Conservation (phyloP, 2,329 filamentous ascomycete genomes). For the Curvularia sp. region DNA sequence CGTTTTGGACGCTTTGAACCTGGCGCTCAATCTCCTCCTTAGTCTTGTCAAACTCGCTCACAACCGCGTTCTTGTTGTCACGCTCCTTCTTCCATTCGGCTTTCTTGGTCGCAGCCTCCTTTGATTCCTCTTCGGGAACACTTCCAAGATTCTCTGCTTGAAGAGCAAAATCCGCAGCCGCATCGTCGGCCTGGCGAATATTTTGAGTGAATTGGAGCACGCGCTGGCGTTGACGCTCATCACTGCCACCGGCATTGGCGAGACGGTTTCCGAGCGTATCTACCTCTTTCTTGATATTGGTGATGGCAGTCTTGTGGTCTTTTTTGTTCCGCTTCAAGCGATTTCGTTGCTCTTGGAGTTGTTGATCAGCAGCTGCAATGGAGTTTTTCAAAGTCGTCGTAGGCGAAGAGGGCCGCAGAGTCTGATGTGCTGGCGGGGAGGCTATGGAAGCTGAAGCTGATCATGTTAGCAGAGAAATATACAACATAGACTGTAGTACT, state of each 20-base stretch:
- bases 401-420: constrained; percentile 76
- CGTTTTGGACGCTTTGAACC: constrained; percentile 68
- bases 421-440: constrained; percentile 64
- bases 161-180: constrained; percentile 61
- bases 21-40: constrained; percentile 70
- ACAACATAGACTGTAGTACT: constrained; percentile 26
- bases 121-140: constrained; percentile 68
- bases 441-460: constrained; percentile 38
- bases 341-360: constrained; percentile 72
- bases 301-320: constrained; percentile 75
- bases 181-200: constrained; percentile 73
- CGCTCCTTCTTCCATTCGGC: constrained; percentile 65
- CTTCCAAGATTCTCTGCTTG: constrained; percentile 71
- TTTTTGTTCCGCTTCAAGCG: constrained; percentile 75
- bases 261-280: constrained; percentile 72
- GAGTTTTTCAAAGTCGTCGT: constrained; percentile 79
- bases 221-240: constrained; percentile 78
- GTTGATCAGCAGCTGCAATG: constrained; percentile 74
- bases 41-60: constrained; percentile 66
- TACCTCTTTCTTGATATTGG: constrained; percentile 74
- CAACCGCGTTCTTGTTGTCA: constrained; percentile 59
- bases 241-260: constrained; percentile 71
- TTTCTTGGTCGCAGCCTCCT: constrained; percentile 64
- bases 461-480: constrained; percentile 18
- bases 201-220: constrained; percentile 77